Conservation (phyloP, 768 basidiomycete species). For the Phanerochaete carnosa region DNA sequence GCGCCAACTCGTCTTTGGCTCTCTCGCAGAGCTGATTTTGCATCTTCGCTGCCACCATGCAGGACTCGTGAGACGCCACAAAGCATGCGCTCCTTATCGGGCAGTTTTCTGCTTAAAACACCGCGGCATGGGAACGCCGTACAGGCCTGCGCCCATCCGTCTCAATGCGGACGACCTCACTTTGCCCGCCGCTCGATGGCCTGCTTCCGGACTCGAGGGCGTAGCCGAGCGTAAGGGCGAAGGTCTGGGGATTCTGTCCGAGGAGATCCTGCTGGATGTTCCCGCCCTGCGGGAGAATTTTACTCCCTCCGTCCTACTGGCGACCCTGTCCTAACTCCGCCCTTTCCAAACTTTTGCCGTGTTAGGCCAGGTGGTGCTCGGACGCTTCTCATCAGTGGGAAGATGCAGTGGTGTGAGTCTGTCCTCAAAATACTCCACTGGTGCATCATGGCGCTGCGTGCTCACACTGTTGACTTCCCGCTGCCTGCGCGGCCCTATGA, state of each 20-base stretch:
- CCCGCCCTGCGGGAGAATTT: not conserved
- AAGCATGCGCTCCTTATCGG: not conserved
- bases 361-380: not conserved
- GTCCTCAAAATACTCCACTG: too few species aligned
- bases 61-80: not conserved
- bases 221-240: too few species aligned
- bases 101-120: not conserved
- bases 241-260: not conserved
- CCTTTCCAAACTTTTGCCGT: conserved; percentile 5
- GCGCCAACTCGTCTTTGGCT: too few species aligned
- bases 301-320: not conserved
- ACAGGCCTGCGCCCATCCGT: not conserved
- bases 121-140: conserved; percentile 3
- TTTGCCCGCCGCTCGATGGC: not conserved
- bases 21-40: too few species aligned
- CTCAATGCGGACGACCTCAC: not conserved
- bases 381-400: not conserved
- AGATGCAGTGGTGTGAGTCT: not conserved
- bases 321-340: not conserved
- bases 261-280: not conserved
- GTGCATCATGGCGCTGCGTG: not conserved
- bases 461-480: not conserved
- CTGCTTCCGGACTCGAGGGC: not conserved
- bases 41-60: not conserved
- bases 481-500: not conserved